A percentile compares a stretch with the other conserved stretches of the same genome.
Evolutionary conservation across 495 filamentous ascomycete genomes (phyloP).

Genomic region (Hypoxylon perforatum): DNA sequence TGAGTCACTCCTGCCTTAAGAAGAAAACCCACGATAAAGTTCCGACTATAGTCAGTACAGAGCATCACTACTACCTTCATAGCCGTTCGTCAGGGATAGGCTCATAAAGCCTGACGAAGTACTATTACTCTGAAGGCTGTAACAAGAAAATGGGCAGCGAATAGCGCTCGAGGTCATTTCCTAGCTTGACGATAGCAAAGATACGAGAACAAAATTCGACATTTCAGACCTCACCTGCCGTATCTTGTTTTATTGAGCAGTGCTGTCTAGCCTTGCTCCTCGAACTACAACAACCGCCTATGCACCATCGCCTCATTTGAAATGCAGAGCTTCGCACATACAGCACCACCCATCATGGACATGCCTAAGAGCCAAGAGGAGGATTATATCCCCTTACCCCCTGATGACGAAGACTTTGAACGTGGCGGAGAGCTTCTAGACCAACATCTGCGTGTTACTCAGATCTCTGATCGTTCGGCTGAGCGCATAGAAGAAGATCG

Average conservation of each 20-base stretch:
- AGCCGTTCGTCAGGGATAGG: slow-evolving; percentile 59
- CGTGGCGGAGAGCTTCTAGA: slow-evolving; percentile 10
- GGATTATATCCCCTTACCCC: slow-evolving; percentile 26
- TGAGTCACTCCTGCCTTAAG: slow-evolving; percentile 44
- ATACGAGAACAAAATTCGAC: slow-evolving; percentile 60
- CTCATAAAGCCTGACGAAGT: slow-evolving; percentile 54
- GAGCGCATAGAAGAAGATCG: slow-evolving; percentile 30
- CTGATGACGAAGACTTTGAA: slow-evolving; percentile 21
- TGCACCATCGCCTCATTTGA: slow-evolving; percentile 35
- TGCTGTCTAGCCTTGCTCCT: slow-evolving; percentile 39
- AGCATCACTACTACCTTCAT: slow-evolving; percentile 55
- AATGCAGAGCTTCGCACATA: slow-evolving; percentile 25
- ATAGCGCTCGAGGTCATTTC: slow-evolving; percentile 58
- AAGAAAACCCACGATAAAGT: slow-evolving; percentile 47
- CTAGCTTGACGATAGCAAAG: slow-evolving; percentile 73
- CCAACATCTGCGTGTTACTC: slow-evolving; percentile 5
- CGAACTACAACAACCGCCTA: slow-evolving; percentile 37
- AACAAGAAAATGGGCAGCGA: slow-evolving; percentile 60
- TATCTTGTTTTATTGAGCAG: slow-evolving; percentile 44
- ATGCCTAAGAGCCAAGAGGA: slow-evolving; percentile 29
- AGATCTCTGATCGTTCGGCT: slow-evolving; percentile 16
- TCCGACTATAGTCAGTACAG: slow-evolving; percentile 52
- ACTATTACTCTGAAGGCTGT: slow-evolving; percentile 47
- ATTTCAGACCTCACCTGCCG: slow-evolving; percentile 47
- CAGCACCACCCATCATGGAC: slow-evolving; percentile 23